These are phyloP conservation scores for Zoysia matrella DNA, from an alignment of 202 grass and related monocot genomes.

Conservation along the genomic window DNA sequence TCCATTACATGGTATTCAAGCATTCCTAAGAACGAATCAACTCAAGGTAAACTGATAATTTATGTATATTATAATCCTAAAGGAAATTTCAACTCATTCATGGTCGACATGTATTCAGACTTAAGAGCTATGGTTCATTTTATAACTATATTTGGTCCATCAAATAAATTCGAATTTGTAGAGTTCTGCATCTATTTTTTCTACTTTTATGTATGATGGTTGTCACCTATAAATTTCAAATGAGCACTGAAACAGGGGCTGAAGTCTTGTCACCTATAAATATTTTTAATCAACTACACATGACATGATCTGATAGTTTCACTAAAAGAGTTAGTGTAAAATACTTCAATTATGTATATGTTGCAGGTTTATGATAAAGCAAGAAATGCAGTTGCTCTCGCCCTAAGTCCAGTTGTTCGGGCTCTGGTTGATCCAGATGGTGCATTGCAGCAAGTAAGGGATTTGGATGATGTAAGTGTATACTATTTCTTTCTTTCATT, in stretches of 20 bases:
- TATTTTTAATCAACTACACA: constrained; percentile 5
- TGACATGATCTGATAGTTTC: neutral
- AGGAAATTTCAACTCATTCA: constrained; percentile 6
- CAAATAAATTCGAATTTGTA: neutral
- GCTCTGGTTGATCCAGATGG: constrained; percentile 96
- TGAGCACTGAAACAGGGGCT: constrained; percentile 1
- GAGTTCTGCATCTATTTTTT: neutral
- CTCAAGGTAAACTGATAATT: constrained; percentile 66
- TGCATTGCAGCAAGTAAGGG: constrained; percentile 89
- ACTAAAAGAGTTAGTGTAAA: constrained; percentile 8
- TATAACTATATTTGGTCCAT: neutral
- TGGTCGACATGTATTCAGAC: constrained; percentile 5
- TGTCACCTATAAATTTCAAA: constrained; percentile 24
- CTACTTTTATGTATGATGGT: neutral
- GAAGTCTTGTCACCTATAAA: neutral
- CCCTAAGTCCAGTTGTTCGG: constrained; percentile 92
- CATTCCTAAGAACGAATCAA: constrained; percentile 92
- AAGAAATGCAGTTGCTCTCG: constrained; percentile 96
- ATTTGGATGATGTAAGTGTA: constrained; percentile 85
- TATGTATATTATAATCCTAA: neutral
- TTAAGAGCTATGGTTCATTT: neutral
- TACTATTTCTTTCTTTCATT: neutral
- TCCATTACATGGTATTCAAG: constrained; percentile 95
- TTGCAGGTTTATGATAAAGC: constrained; percentile 93
- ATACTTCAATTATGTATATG: constrained; percentile 26